These are phyloP conservation scores for Thelephora ganbajun DNA, from an alignment of 768 basidiomycete species.

Conservation along the genomic window DNA sequence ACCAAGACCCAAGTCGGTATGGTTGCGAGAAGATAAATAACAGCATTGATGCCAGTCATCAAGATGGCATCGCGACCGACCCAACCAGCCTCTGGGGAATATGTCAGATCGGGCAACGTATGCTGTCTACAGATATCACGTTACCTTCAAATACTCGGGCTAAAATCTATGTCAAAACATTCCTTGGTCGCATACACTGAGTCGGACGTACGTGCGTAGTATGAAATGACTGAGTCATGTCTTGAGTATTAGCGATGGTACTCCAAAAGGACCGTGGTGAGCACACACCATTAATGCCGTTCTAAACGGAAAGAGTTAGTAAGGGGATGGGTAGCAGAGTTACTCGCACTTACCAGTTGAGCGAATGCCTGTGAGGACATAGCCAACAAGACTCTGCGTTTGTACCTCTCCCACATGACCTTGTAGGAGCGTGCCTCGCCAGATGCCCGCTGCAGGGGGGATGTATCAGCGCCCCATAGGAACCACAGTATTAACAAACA, in stretches of 20 bases:
- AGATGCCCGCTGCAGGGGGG: slow-evolving; percentile 42
- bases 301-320: slow-evolving; percentile 28
- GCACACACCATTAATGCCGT: slow-evolving; percentile 78
- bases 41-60: slow-evolving; percentile 90
- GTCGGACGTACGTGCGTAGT: slow-evolving; percentile 69
- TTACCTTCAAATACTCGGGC: slow-evolving; percentile 1
- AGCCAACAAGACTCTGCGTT: slow-evolving; percentile 76
- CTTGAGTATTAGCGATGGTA: slow-evolving; percentile 1
- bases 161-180: background rate
- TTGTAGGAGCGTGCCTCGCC: slow-evolving; percentile 66
- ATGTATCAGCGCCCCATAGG: background rate
- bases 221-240: slow-evolving; percentile 60
- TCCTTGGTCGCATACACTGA: background rate
- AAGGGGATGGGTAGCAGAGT: background rate
- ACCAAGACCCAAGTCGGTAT: slow-evolving; percentile 93
- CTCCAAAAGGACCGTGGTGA: background rate
- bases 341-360: slow-evolving; percentile 53
- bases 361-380: slow-evolving; percentile 96
- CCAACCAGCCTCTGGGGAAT: slow-evolving; percentile 76
- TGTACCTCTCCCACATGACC: slow-evolving; percentile 80
- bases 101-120: background rate
- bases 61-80: slow-evolving; percentile 84
- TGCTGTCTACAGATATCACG: background rate
- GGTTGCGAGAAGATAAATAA: slow-evolving; percentile 69
- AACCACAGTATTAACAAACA: background rate